Evolutionary conservation across 108 stramenopile genomes (phyloP).

Genomic region (Cylindrotheca closterium): DNA sequence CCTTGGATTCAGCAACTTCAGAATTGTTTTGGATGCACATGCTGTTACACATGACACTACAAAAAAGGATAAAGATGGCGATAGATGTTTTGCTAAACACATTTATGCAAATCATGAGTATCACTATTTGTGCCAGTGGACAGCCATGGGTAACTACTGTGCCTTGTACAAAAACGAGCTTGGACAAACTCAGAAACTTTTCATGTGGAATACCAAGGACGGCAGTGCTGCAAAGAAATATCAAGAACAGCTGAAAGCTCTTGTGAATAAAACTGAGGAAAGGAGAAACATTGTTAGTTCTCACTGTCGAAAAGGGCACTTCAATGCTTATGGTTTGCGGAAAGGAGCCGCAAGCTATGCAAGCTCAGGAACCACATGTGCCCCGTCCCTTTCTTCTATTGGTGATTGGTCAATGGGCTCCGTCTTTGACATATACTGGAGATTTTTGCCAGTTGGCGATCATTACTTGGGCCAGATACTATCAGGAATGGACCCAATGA

Average conservation of each 20-base stretch:
- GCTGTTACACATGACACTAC: conserved; percentile 23
- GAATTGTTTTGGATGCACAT: conserved; percentile 17
- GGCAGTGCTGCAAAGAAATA: conserved; percentile 22
- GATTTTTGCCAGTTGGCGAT: conserved; percentile 38
- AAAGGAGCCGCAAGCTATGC: conserved; percentile 38
- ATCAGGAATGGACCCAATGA: conserved; percentile 25
- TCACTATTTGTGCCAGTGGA: conserved; percentile 1
- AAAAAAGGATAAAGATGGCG: conserved; percentile 36
- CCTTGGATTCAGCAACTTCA: conserved; percentile 28
- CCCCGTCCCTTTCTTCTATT: conserved; percentile 39
- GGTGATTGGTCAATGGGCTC: conserved; percentile 40
- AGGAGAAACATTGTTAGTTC: no score
- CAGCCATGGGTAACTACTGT: background rate
- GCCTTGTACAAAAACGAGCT: conserved; percentile 7
- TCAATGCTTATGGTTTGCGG: conserved; percentile 34
- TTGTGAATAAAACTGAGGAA: conserved; percentile 6
- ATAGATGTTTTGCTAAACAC: no score
- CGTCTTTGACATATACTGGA: conserved; percentile 44
- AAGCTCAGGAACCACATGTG: conserved; percentile 29
- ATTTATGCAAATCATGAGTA: conserved; percentile 34
- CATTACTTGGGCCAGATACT: conserved; percentile 37
- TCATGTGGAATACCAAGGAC: conserved; percentile 11
- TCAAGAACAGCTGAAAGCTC: conserved; percentile 6
- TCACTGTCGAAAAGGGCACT: conserved; percentile 13
- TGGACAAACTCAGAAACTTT: conserved; percentile 16